Conservation (phyloP, 768 basidiomycete genomes). For the Tephrocybe sp. region DNA sequence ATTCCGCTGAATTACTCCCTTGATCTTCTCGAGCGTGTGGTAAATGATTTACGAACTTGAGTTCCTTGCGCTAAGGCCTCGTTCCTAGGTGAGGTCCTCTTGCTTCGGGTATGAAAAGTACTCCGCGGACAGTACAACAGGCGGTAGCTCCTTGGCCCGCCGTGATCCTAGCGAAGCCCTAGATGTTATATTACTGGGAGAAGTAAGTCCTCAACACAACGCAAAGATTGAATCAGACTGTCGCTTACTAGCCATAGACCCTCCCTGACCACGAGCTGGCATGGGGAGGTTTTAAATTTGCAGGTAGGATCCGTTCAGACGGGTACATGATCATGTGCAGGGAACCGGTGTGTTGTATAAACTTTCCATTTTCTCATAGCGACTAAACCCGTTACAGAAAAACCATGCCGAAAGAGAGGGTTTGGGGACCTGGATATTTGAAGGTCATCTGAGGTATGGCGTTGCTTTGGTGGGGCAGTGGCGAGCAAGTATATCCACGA, state of each 20-base stretch:
- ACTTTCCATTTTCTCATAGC: not conserved
- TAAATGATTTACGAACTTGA: constrained; percentile 11
- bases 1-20: constrained; percentile 20
- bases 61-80: not conserved
- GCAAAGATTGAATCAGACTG: not conserved
- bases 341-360: constrained; percentile 44
- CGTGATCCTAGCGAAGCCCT: constrained; percentile 20
- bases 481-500: constrained; percentile 34
- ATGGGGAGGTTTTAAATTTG: constrained; percentile 65
- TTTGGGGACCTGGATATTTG: constrained; percentile 54
- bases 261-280: constrained; percentile 50
- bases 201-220: constrained; percentile 35
- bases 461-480: constrained; percentile 54
- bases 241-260: constrained; percentile 37
- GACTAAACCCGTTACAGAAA: constrained; percentile 33
- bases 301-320: constrained; percentile 56
- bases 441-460: constrained; percentile 50
- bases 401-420: constrained; percentile 31
- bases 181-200: constrained; percentile 37
- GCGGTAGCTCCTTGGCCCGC: too few species aligned
- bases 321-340: constrained; percentile 61
- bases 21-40: constrained; percentile 14
- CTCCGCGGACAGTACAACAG: not conserved
- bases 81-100: constrained; percentile 16
- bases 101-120: constrained; percentile 26